Base-by-base conservation (phyloP, 495 filamentous ascomycete species). In the Elasticomyces elasticus region DNA sequence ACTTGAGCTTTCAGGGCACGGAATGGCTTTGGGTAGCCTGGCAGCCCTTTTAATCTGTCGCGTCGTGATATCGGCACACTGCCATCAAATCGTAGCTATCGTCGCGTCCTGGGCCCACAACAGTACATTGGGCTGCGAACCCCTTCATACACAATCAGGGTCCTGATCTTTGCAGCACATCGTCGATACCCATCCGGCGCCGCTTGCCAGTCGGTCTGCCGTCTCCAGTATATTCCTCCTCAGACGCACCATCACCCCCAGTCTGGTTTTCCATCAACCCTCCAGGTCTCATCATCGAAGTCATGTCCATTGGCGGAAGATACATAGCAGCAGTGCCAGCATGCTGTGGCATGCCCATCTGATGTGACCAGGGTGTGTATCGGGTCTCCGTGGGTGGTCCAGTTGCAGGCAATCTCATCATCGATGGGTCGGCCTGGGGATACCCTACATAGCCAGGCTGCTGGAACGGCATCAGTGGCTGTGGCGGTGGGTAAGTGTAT, bases 171-270 rank as follows among this genome's bases (percentile, higher is more conserved):
- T 58, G 59, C 45, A 62, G 22, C 7, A 62, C 54, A 40, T 62
- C 59, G 20, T 55, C 42, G 31, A 62, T 62, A 12, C 55, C 54
- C 49, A 62, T 35, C 23, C 59, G 30, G 30, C 59, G 49, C 33
- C 53, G 33, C 53, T 62, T 62, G 9, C 28, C 35, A 42, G 54
- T 44, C 22, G 55, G 54, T 31, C 53, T 48, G 17, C 24, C 28
- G 13, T 26, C 49, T 5, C 20, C 55, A 2, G 53, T 54, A 1
- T 53, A 42, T 10, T 57, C 59, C 0, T 53, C 49, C 7, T 50
- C 41, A 19, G 54, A 48, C n/a, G 45, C 30, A 9, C 12, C 53
- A 19, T 51, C 55, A 17, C 48, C 37, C 24, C 12, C 6, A 15
- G 28, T 6, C 10, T 35, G 54, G 10, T 1, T 45, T 20, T 9